These are phyloP conservation scores for Globisporangium abappressorium DNA, from an alignment of 352 stramenopile species.

Conservation along the genomic window DNA sequence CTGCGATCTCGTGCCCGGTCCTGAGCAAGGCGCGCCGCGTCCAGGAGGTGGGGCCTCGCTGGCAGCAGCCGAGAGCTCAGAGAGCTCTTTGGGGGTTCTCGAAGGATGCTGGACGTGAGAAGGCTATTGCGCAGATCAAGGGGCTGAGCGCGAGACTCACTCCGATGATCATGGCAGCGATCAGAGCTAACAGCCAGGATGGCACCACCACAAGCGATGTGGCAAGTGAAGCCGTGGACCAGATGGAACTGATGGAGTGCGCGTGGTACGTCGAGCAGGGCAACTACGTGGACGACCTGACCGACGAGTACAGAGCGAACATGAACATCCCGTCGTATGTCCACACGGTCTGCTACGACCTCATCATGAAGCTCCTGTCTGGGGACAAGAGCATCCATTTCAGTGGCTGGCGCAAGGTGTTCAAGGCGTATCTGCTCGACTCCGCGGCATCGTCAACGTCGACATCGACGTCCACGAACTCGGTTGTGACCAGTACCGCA, in stretches of 20 bases:
- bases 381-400: conserved; percentile 23
- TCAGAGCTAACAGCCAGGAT: background rate
- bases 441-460: background rate
- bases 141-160: background rate
- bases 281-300: conserved; percentile 25
- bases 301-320: conserved; percentile 22
- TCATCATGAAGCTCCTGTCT: conserved; percentile 16
- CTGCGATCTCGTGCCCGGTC: conserved; percentile 6
- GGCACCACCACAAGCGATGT: background rate
- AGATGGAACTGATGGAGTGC: conserved; percentile 40
- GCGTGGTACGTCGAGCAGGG: conserved; percentile 28
- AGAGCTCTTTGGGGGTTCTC: background rate
- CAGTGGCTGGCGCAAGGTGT: conserved; percentile 21
- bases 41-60: background rate
- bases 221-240: conserved; percentile 14
- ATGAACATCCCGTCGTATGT: conserved; percentile 15
- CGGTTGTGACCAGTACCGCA: background rate
- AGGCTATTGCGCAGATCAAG: background rate
- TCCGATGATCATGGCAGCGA: background rate
- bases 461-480: background rate
- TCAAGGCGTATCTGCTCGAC: conserved; percentile 12
- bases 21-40: conserved; percentile 9
- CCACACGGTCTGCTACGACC: conserved; percentile 21
- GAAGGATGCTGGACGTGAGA: background rate
- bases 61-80: background rate